Conservation (phyloP, 768 basidiomycete genomes). For the Chalciporus pseudorubinellus region DNA sequence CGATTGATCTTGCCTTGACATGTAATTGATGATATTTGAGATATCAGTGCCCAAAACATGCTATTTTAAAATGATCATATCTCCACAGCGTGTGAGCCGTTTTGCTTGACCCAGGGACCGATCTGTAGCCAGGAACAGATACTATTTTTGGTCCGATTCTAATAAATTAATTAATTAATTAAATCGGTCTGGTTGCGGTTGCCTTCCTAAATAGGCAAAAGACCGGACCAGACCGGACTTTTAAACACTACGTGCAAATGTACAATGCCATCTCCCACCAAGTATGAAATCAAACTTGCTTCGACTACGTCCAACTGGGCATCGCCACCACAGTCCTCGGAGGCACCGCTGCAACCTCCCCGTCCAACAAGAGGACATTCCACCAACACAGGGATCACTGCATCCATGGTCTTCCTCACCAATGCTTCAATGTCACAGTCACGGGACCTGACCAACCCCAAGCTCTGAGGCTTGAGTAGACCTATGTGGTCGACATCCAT, state of each 20-base stretch:
- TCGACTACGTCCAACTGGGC: slow-evolving; percentile 5
- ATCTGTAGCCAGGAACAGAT: too few species aligned
- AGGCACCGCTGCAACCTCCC: background rate
- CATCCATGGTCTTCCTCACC: background rate
- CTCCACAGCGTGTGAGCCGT: too few species aligned
- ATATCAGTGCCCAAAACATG: too few species aligned
- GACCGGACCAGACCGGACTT: too few species aligned
- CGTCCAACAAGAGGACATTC: background rate
- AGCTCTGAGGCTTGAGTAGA: slow-evolving; percentile 1
- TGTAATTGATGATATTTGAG: too few species aligned
- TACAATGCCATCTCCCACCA: slow-evolving; percentile 4
- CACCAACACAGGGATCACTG: background rate
- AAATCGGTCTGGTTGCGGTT: too few species aligned
- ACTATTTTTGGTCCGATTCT: too few species aligned
- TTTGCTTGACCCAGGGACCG: too few species aligned
- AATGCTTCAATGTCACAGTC: background rate
- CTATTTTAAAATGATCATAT: too few species aligned
- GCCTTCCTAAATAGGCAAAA: too few species aligned
- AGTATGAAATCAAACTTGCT: background rate
- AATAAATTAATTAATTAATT: too few species aligned
- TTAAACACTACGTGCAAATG: background rate
- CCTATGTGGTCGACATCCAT: background rate
- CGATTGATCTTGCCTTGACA: too few species aligned
- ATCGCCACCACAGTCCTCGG: slow-evolving; percentile 1
- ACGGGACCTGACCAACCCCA: background rate